Evolutionary conservation across 1,284 basidiomycete genomes (phyloP).

Genomic region (Cystobasidium slooffiae): DNA sequence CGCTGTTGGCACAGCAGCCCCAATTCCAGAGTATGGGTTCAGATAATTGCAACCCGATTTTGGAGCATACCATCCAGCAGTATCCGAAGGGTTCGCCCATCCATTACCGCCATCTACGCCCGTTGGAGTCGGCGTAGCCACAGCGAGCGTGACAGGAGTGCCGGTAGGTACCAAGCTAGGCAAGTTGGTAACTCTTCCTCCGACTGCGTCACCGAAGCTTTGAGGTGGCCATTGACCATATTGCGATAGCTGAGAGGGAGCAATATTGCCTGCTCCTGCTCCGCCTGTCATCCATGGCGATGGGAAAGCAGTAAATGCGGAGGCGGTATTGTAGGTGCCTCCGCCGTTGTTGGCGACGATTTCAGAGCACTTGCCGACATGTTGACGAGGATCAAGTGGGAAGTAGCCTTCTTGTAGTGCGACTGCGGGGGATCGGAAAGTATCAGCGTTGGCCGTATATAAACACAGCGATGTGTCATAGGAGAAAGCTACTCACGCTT

Average conservation of each 20-base stretch:
- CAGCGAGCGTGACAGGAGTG: conserved; percentile 43
- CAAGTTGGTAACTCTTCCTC: conserved; percentile 55
- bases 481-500: conserved; percentile 34
- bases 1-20: conserved; percentile 10
- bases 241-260: conserved; percentile 34
- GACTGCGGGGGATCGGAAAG: conserved; percentile 58
- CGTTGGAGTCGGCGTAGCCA: conserved; percentile 64
- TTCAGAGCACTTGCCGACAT: conserved; percentile 70
- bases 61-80: conserved; percentile 62
- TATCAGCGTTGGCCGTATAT: not conserved
- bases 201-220: conserved; percentile 48
- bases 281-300: conserved; percentile 77
- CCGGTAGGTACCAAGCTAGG: conserved; percentile 65
- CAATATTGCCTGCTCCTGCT: conserved; percentile 61
- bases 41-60: conserved; percentile 65
- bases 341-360: conserved; percentile 61
- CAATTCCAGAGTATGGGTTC: conserved; percentile 23
- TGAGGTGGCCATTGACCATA: conserved; percentile 50
- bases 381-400: conserved; percentile 64
- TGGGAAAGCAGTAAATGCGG: conserved; percentile 61
- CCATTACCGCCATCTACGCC: conserved; percentile 68
- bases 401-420: conserved; percentile 87
- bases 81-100: conserved; percentile 75
- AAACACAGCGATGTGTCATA: not conserved
- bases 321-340: conserved; percentile 10